These are phyloP conservation scores for Knoxia roxburghii DNA, from an alignment of 257 asterid species.

Conservation along the genomic window DNA sequence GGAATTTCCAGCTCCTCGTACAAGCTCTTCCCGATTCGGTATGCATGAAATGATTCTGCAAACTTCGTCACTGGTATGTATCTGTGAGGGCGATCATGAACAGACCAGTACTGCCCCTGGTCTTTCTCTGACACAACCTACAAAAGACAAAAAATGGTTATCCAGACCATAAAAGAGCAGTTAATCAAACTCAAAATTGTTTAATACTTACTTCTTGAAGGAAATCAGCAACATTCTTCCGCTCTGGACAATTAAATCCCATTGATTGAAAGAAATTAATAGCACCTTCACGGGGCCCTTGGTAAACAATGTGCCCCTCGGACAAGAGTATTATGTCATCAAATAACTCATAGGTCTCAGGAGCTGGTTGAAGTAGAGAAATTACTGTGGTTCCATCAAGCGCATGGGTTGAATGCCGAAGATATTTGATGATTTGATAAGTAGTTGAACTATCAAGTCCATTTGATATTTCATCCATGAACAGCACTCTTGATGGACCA, in stretches of 20 bases:
- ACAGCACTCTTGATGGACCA: constrained; percentile 77
- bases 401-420: constrained; percentile 69
- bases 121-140: constrained; percentile 88
- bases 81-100: constrained; percentile 53
- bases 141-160: constrained; percentile 17
- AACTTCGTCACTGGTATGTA: constrained; percentile 60
- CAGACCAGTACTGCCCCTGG: constrained; percentile 89
- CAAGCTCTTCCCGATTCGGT: constrained; percentile 54
- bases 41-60: constrained; percentile 71
- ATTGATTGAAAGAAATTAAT: constrained; percentile 63
- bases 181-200: constrained; percentile 14
- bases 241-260: constrained; percentile 84
- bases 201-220: constrained; percentile 79
- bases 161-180: constrained; percentile 2
- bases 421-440: constrained; percentile 72
- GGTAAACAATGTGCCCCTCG: constrained; percentile 87
- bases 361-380: constrained; percentile 97
- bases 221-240: constrained; percentile 92
- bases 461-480: constrained; percentile 95
- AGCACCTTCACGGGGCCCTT: constrained; percentile 72
- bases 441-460: constrained; percentile 98
- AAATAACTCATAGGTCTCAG: constrained; percentile 89
- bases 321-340: constrained; percentile 83
- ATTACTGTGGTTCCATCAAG: constrained; percentile 77
- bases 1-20: constrained; percentile 57